Evolutionary conservation across 176 grass and related monocot species (phyloP), one percentile per base, ranked within the genome.

Genomic region (Triticum turgidum): DNA sequence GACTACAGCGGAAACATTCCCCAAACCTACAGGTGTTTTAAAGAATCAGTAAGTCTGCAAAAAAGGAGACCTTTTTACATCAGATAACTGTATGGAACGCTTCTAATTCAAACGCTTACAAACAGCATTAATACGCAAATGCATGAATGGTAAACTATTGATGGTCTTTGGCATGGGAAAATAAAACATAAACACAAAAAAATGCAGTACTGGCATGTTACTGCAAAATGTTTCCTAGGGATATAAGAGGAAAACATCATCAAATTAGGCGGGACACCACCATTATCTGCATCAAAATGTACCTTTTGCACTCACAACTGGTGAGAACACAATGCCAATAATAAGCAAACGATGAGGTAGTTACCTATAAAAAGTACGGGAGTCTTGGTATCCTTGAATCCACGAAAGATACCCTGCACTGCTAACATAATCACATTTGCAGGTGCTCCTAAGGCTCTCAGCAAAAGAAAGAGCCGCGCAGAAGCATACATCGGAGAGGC

Each of bases 301-400:
- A n/a, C 10, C 52, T 58, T 18, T 66, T 68, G 71, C 63, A 38
- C 65, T 84, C 38, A 52, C 25, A 76, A 76, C 35, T 30, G 33
- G 1, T 45, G 44, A 10, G 33, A 58, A 67, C 83, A 33, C 44
- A 84, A 52, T 64, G 59, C 25, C 78, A 52, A 27, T 76, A 39
- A 88, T 77, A 34, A 88, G 78, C 7, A 82, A 70, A 47, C 65
- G 17, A 83, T 81, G 38, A 49, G 38, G 64, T 78, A 82, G 22
- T 85, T 92, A 95, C 83, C 96, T 75, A 89, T 91, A 64, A 88
- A 94, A 92, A 94, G 81, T 35, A 95, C 77, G 3, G 96, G 93
- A 83, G 93, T 98, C 84, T 92, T 88, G 25, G 96, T 98, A 81
- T 98, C 96, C 88, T 95, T 95, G 71, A 98, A 92, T 83, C 96